These are phyloP conservation scores for Pholiota molesta DNA, from an alignment of 768 basidiomycete genomes.

Conservation along the genomic window DNA sequence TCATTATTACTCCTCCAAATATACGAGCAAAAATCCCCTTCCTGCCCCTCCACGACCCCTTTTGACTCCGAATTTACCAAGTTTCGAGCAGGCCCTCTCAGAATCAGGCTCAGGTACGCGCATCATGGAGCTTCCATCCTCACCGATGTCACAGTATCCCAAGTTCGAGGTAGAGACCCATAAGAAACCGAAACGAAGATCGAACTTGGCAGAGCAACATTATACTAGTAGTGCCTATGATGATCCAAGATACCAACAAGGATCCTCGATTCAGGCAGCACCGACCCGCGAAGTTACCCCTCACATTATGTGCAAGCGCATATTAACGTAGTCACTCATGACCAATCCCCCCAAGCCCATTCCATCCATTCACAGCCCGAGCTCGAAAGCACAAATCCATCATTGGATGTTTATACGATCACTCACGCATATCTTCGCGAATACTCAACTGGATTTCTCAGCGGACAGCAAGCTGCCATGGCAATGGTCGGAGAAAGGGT, in stretches of 20 bases:
- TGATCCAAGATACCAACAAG: conserved; percentile 4
- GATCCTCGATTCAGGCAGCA: background rate
- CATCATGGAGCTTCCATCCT: conserved; percentile 16
- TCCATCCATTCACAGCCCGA: conserved; percentile 14
- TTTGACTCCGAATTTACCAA: conserved; percentile 45
- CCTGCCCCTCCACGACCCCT: conserved; percentile 60
- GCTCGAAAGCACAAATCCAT: conserved; percentile 16
- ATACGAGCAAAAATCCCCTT: conserved; percentile 46
- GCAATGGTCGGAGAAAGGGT: conserved; percentile 1
- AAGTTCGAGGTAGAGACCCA: conserved; percentile 16
- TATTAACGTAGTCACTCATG: conserved; percentile 6
- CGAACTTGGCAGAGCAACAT: conserved; percentile 2
- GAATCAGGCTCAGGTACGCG: conserved; percentile 16
- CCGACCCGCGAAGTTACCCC: background rate
- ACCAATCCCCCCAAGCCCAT: conserved; percentile 2
- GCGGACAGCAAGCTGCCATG: conserved; percentile 24
- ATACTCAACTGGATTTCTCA: conserved; percentile 23
- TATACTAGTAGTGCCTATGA: conserved; percentile 8
- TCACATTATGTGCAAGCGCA: conserved; percentile 19
- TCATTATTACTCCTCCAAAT: conserved; percentile 11
- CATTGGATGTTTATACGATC: conserved; percentile 18
- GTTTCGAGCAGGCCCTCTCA: conserved; percentile 37
- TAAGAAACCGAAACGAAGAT: conserved; percentile 9
- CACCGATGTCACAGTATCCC: conserved; percentile 9
- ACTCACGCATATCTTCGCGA: conserved; percentile 20